phyloP scores from a whole-genome alignment of 352 stramenopile species.

The Phytopythium sindhum region DNA sequence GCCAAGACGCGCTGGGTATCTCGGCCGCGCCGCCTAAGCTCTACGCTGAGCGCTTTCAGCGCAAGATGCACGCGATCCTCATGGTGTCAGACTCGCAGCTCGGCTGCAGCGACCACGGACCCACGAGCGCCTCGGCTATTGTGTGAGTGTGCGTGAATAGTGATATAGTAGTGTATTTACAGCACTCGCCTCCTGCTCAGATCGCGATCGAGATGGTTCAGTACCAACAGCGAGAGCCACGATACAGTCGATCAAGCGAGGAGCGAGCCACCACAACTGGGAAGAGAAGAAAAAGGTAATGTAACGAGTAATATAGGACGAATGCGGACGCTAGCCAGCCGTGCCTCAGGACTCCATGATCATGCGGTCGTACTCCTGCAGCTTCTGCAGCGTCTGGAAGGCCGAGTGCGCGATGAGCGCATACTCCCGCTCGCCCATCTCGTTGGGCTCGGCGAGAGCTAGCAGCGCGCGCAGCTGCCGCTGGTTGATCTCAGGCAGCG shows the following conservation, averaged over 20 bases:
- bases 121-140: not conserved
- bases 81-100: conserved; percentile 44
- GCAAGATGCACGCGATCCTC: conserved; percentile 82
- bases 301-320: conserved; percentile 7
- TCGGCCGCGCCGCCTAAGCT: conserved; percentile 68
- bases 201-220: not conserved
- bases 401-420: conserved; percentile 58
- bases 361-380: conserved; percentile 85
- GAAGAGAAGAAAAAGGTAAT: conserved; percentile 1
- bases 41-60: conserved; percentile 79
- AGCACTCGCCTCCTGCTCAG: not conserved
- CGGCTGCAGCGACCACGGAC: not conserved
- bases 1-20: conserved; percentile 67
- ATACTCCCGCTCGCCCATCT: conserved; percentile 76
- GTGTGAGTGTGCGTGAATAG: conserved; percentile 1
- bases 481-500: conserved; percentile 58
- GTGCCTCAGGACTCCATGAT: conserved; percentile 42
- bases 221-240: not conserved
- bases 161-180: conserved; percentile 4
- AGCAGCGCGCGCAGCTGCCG: conserved; percentile 64
- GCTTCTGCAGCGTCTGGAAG: conserved; percentile 74
- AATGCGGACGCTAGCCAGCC: not conserved
- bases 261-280: not conserved
- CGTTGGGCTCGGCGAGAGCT: conserved; percentile 55
- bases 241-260: not conserved